Percentiles rank a stretch among this genome's conserved stretches.
These are phyloP conservation scores for Pseudonectria buxi DNA, from an alignment of 2,329 filamentous ascomycete species.

Conservation along the genomic window DNA sequence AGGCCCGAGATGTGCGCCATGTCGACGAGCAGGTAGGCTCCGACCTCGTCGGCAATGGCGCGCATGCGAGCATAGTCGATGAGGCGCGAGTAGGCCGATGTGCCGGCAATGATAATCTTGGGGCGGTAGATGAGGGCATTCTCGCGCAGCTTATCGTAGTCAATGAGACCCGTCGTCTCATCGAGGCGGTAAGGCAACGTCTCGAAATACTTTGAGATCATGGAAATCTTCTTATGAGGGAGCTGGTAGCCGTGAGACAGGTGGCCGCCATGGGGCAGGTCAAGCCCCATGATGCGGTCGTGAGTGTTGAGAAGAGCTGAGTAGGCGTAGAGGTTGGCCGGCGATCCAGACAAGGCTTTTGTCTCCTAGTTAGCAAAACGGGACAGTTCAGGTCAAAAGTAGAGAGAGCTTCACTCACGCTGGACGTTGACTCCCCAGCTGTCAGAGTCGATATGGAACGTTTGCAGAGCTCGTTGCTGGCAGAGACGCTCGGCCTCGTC, in stretches of 20 bases:
- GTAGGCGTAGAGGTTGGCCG: conserved; percentile 80
- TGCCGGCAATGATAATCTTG: conserved; percentile 88
- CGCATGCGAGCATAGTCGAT: conserved; percentile 90
- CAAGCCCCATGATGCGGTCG: conserved; percentile 90
- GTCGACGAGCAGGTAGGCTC: conserved; percentile 84
- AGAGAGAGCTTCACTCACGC: conserved; percentile 40
- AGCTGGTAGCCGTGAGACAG: conserved; percentile 94
- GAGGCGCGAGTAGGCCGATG: conserved; percentile 86
- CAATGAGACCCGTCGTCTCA: conserved; percentile 81
- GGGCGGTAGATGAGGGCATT: conserved; percentile 82
- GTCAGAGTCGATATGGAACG: conserved; percentile 71
- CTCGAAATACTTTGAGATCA: conserved; percentile 96
- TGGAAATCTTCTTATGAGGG: conserved; percentile 83
- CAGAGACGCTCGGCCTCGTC: conserved; percentile 81
- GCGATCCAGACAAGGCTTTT: conserved; percentile 63
- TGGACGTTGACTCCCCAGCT: conserved; percentile 98
- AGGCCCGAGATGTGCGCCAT: conserved; percentile 96
- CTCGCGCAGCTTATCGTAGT: conserved; percentile 83
- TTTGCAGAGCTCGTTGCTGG: conserved; percentile 76
- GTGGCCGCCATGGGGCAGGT: conserved; percentile 91
- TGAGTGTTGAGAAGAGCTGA: conserved; percentile 85
- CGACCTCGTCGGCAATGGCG: conserved; percentile 77
- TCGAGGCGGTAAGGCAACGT: conserved; percentile 88
- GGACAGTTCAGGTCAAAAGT: neutral
- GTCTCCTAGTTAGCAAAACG: conserved; percentile 1